Evolutionary conservation across 441 rosid genomes (phyloP), one percentile per base, ranked within the genome.

Genomic region (Corymbia citriodora): DNA sequence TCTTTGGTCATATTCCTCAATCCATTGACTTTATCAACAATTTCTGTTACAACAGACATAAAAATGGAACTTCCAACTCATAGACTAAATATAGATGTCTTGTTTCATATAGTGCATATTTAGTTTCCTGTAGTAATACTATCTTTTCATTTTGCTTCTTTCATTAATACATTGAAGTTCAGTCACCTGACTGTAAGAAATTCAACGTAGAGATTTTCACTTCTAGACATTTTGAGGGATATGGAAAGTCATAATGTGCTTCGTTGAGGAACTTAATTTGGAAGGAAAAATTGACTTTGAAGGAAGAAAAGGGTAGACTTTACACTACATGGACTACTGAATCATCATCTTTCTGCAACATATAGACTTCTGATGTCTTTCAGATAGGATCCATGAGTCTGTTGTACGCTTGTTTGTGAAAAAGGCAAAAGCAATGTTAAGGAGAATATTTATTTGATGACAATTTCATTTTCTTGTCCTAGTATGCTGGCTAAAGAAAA

Each of bases 381-480:
- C 33, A 33, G 33, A 33, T 33, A 33, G 33, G 33, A 33, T 2
- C 33, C 33, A 33, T 40, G 40, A 40, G 40, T 40, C 40, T 40
- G 40, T 3, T 40, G 40, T 40, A 57, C 29, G 13, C 31, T 12
- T 61, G 68, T 61, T 61, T 27, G 68, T 27, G 31, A 61, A 61
- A 27, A 27, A 10, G 15, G 68, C 1, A 11, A 61, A 40, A 61
- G 8, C 68, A 27, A 61, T 61, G 31, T 27, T 27, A 61, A 61
- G 17, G 16, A 54, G 16, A 54, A 53, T 18, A 15, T 54, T 15
- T 50, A 5, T 54, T 54, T 16, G 19, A 54, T 54, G 19, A 16
- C 55, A 27, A 11, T 0, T 55, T 1, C 4, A 18, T 55, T 55
- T 55, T 55, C 57, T 17, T 8, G 1, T 17, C 1, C 9, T 7